Evolutionary conservation across 495 filamentous ascomycete genomes (phyloP).

Genomic region (Penicillium ochrochloron): DNA sequence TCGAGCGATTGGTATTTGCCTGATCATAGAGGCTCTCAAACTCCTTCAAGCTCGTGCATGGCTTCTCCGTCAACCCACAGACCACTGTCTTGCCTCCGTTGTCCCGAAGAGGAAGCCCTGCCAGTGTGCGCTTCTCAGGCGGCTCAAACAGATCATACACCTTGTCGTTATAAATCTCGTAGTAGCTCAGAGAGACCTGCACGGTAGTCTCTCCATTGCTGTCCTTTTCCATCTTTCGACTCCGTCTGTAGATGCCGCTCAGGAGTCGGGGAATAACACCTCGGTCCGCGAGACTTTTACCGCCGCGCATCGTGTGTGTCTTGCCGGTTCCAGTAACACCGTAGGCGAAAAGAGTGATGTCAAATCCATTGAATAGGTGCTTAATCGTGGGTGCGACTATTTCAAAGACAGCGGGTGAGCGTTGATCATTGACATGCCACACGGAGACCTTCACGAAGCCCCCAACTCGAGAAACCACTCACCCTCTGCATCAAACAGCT

Average conservation of each 20-base stretch:
- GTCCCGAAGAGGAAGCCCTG: constrained; percentile 87
- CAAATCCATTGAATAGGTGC: constrained; percentile 89
- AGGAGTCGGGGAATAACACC: constrained; percentile 90
- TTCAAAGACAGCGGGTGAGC: constrained; percentile 51
- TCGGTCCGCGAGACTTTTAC: constrained; percentile 83
- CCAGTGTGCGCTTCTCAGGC: constrained; percentile 83
- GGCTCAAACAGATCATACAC: constrained; percentile 93
- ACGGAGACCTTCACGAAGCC: background rate
- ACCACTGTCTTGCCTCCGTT: constrained; percentile 89
- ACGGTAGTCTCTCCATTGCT: constrained; percentile 73
- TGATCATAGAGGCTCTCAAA: constrained; percentile 93
- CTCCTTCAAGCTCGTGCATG: constrained; percentile 85
- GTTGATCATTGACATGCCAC: constrained; percentile 9
- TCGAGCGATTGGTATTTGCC: constrained; percentile 90
- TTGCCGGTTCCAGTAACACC: constrained; percentile 96
- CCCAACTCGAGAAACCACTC: constrained; percentile 28
- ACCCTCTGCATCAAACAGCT: constrained; percentile 89
- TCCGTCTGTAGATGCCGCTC: constrained; percentile 82
- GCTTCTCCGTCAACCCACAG: constrained; percentile 84
- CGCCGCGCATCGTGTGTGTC: constrained; percentile 97
- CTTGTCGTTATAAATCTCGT: constrained; percentile 98
- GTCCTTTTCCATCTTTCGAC: constrained; percentile 88
- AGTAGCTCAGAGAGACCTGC: constrained; percentile 85
- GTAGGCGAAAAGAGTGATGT: constrained; percentile 95
- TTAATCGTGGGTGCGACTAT: constrained; percentile 79